Evolutionary conservation across 1,139 yeast genomes (phyloP).

Genomic region (Protomyces inundatus): DNA sequence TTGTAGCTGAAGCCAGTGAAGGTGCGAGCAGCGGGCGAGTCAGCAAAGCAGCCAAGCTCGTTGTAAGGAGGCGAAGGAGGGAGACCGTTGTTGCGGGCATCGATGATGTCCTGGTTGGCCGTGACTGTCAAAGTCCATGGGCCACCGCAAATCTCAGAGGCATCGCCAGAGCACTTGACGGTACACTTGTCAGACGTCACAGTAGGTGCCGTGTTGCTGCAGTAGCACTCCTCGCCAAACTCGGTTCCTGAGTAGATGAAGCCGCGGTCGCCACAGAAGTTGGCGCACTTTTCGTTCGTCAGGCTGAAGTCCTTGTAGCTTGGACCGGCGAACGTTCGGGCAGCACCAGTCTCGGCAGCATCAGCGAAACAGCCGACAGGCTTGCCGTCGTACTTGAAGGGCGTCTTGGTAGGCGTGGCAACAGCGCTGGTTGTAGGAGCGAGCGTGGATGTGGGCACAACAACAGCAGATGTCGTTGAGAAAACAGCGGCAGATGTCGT

Average conservation of each 20-base stretch:
- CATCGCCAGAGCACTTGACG: conserved; percentile 10
- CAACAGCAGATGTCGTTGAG: not conserved
- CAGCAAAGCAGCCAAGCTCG: conserved; percentile 8
- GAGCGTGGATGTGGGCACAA: not conserved
- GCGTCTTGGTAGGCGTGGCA: not conserved
- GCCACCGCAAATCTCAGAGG: conserved; percentile 10
- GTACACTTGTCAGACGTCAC: conserved; percentile 3
- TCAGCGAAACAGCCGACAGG: not conserved
- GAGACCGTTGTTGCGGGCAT: not conserved
- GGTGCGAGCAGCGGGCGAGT: not conserved
- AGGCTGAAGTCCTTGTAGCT: conserved; percentile 1
- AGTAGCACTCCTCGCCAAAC: conserved; percentile 18
- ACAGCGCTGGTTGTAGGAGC: too few relatives aligned
- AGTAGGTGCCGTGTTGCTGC: conserved; percentile 7
- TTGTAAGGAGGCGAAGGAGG: not conserved
- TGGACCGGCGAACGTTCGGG: conserved; percentile 16
- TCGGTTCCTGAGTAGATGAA: conserved; percentile 14
- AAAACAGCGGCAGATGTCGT: not conserved
- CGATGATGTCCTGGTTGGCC: not conserved
- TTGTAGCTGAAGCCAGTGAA: conserved; percentile 11
- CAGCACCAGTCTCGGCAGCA: not conserved
- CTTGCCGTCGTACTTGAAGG: not conserved
- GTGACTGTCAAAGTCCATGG: conserved; percentile 9
- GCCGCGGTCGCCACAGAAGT: conserved; percentile 4
- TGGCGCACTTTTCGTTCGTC: conserved; percentile 16